phyloP scores from a whole-genome alignment of 768 basidiomycete species.

The Stropharia rugosoannulata region DNA sequence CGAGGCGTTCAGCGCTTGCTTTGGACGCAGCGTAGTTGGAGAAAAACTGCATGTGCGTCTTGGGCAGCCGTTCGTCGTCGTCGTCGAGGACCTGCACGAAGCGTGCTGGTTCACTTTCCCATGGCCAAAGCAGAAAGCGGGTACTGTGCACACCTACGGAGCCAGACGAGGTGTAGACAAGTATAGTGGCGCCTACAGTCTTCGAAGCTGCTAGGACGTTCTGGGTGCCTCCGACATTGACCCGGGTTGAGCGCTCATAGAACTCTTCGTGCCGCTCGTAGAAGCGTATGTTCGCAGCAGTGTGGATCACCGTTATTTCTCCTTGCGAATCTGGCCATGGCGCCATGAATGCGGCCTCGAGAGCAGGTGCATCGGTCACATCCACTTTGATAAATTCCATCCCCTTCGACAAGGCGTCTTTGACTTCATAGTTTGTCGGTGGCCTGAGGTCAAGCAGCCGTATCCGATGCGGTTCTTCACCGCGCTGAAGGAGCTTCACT shows the following conservation, averaged over 20 bases:
- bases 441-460: constrained; percentile 66
- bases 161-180: constrained; percentile 76
- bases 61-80: constrained; percentile 51
- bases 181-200: constrained; percentile 48
- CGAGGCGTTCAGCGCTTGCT: constrained; percentile 49
- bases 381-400: constrained; percentile 61
- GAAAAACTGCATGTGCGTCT: constrained; percentile 61
- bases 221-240: constrained; percentile 67
- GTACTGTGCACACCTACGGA: constrained; percentile 57
- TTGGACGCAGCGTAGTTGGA: constrained; percentile 80
- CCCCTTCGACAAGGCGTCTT: constrained; percentile 46
- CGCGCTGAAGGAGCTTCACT: constrained; percentile 62
- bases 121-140: constrained; percentile 73
- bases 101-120: constrained; percentile 57
- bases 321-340: constrained; percentile 52
- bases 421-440: constrained; percentile 55
- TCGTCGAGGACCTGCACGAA: constrained; percentile 68
- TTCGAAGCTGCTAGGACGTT: constrained; percentile 65
- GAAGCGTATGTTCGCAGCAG: constrained; percentile 77
- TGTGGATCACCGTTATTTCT: constrained; percentile 70
- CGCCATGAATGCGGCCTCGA: constrained; percentile 59
- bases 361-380: constrained; percentile 50
- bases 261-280: constrained; percentile 61
- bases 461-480: constrained; percentile 65
- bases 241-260: constrained; percentile 51